Percentiles rank a stretch among this genome's conserved stretches.
Evolutionary conservation across 805 yeast species (phyloP).

Genomic region (Ogataea salicorniae): DNA sequence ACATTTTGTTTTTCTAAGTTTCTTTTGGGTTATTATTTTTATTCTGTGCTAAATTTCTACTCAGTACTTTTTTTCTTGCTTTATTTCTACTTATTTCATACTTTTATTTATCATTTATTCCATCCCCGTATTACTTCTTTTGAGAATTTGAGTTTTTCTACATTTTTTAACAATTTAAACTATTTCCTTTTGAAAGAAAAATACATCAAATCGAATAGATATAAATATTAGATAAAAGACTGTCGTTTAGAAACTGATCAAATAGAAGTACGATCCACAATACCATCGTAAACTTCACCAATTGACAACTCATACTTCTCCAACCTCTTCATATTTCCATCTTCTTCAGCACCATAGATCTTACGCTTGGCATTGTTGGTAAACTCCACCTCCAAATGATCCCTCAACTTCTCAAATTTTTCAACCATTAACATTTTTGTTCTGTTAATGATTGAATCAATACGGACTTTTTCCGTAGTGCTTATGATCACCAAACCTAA

Average conservation of each 20-base stretch:
- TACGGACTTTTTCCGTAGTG: conserved; percentile 31
- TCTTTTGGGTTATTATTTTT: neutral
- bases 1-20: neutral
- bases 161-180: neutral
- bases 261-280: conserved; percentile 30
- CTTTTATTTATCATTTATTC: neutral
- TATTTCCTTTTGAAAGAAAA: neutral
- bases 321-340: conserved; percentile 4
- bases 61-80: neutral
- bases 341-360: conserved; percentile 3
- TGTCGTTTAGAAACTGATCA: conserved; percentile 3
- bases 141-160: neutral
- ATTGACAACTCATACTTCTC: conserved; percentile 21
- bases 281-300: conserved; percentile 34
- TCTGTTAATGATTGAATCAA: conserved; percentile 28
- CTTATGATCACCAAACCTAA: conserved; percentile 14
- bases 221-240: no score
- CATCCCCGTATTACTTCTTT: neutral
- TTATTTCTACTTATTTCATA: neutral
- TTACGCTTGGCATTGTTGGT: conserved; percentile 6
- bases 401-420: conserved; percentile 27
- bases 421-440: conserved; percentile 25
- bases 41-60: neutral
- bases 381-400: conserved; percentile 2
- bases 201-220: neutral